Conservation (phyloP, 768 basidiomycete genomes). For the Rhizopogon salebrosus region DNA sequence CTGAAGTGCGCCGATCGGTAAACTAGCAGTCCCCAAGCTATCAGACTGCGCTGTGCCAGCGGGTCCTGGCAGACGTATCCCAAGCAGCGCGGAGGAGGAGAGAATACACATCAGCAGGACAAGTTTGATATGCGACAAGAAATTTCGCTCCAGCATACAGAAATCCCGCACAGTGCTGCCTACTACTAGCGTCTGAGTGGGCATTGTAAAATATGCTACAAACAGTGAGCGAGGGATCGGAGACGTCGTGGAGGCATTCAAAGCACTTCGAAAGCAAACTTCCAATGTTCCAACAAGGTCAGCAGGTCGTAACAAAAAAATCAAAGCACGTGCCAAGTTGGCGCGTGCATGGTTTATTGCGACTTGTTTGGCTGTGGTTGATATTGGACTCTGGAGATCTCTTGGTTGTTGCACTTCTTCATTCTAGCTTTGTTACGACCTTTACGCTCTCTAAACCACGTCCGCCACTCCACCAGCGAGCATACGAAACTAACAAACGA, state of each 20-base stretch:
- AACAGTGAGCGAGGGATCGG: not conserved
- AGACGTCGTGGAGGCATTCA: too few relatives aligned
- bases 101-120: conserved; percentile 59
- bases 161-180: conserved; percentile 70
- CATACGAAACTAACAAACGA: conserved; percentile 18
- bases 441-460: conserved; percentile 21
- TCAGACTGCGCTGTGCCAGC: conserved; percentile 14
- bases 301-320: too few relatives aligned
- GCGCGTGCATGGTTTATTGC: conserved; percentile 24
- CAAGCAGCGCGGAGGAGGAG: conserved; percentile 59
- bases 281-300: too few relatives aligned
- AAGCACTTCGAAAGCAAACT: not conserved
- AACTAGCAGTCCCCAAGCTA: conserved; percentile 23
- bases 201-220: conserved; percentile 2
- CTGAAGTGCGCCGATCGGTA: conserved; percentile 51
- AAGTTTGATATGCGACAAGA: conserved; percentile 64
- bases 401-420: not conserved
- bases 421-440: conserved; percentile 10
- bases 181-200: conserved; percentile 35
- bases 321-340: conserved; percentile 17
- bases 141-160: conserved; percentile 75
- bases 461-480: conserved; percentile 18
- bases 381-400: conserved; percentile 3
- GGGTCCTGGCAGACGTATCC: conserved; percentile 49
- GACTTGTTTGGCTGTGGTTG: conserved; percentile 40